These are phyloP conservation scores for Bocquillonia castaneifolia DNA, from an alignment of 441 rosid genomes.

Conservation along the genomic window DNA sequence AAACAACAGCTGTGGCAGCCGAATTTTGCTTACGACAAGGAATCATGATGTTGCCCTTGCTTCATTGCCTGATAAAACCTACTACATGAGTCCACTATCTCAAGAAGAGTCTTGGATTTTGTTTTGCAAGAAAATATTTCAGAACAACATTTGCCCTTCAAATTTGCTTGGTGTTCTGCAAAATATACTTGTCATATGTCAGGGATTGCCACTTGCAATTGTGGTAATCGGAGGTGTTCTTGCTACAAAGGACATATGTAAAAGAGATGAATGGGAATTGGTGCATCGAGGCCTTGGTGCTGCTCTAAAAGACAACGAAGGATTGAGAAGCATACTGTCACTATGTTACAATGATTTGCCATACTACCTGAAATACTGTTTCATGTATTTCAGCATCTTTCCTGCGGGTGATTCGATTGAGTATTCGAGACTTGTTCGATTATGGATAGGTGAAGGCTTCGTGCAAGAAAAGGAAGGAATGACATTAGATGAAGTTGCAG, in stretches of 20 bases:
- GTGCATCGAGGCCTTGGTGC: conserved; percentile 19
- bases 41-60: conserved; percentile 18
- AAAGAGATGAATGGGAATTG: conserved; percentile 25
- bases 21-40: conserved; percentile 28
- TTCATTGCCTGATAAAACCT: neutral
- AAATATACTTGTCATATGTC: conserved; percentile 30
- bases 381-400: conserved; percentile 27
- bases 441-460: conserved; percentile 35
- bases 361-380: conserved; percentile 23
- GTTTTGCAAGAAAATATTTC: conserved; percentile 36
- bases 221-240: conserved; percentile 38
- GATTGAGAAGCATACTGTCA: conserved; percentile 7
- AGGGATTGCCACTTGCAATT: conserved; percentile 43
- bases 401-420: conserved; percentile 21
- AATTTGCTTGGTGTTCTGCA: conserved; percentile 21
- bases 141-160: conserved; percentile 23
- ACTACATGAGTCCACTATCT: conserved; percentile 22
- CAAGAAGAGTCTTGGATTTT: conserved; percentile 28
- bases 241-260: conserved; percentile 22
- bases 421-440: conserved; percentile 15
- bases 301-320: conserved; percentile 11
- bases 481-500: conserved; percentile 28
- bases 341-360: conserved; percentile 28
- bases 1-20: conserved; percentile 19
- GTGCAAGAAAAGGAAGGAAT: conserved; percentile 24